phyloP scores from a whole-genome alignment of 2,329 filamentous ascomycete species.

The Lecanicillium sp. region DNA sequence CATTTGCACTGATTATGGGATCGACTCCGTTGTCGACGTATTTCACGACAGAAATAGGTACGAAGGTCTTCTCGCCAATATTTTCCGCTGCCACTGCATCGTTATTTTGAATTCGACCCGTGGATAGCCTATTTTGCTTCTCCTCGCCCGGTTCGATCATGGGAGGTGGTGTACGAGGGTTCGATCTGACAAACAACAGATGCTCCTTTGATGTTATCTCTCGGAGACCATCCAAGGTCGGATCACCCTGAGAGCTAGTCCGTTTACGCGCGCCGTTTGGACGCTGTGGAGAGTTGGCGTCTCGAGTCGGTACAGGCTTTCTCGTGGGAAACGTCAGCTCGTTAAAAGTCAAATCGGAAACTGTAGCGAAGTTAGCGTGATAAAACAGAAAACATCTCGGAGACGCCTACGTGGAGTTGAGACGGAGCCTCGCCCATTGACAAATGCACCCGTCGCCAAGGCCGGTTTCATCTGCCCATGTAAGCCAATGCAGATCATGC shows the following conservation, averaged over 20 bases:
- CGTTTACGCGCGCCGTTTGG: background rate
- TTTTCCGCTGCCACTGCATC: no score
- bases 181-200: background rate
- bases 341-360: conserved; percentile 48
- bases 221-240: background rate
- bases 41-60: background rate
- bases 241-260: background rate
- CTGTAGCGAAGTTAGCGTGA: conserved; percentile 27
- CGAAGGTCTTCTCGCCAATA: no score
- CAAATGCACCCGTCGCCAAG: conserved; percentile 28
- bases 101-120: background rate
- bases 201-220: background rate
- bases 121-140: no score
- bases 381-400: background rate
- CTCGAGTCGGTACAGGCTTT: conserved; percentile 14
- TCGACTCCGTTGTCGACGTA: conserved; percentile 12
- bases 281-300: conserved; percentile 24
- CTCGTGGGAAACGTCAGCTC: conserved; percentile 40
- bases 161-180: no score
- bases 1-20: conserved; percentile 2
- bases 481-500: background rate
- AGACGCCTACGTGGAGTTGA: conserved; percentile 6
- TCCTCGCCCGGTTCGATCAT: no score
- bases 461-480: conserved; percentile 27
- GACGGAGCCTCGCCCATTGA: conserved; percentile 23